Evolutionary conservation across 2,329 filamentous ascomycete species (phyloP).

Genomic region (Arthrobotrys pseudoclavata): DNA sequence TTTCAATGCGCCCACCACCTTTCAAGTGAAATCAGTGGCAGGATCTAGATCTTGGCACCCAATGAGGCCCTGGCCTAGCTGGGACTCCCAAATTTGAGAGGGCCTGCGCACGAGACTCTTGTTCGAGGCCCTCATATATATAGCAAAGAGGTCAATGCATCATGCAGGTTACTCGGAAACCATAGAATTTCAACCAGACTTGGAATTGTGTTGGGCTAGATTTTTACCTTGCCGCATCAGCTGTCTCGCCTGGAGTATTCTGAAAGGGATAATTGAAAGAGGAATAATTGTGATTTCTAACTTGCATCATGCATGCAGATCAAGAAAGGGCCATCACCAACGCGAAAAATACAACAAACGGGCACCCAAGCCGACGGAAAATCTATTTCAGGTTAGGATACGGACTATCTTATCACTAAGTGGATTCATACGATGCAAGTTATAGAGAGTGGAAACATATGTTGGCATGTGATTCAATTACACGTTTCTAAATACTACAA

Average conservation of each 20-base stretch:
- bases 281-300: not conserved
- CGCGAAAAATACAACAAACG: constrained; percentile 40
- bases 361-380: not conserved
- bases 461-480: too few relatives aligned
- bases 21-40: not conserved
- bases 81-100: constrained; percentile 5
- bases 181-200: not conserved
- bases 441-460: too few relatives aligned
- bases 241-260: constrained; percentile 16
- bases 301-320: constrained; percentile 8
- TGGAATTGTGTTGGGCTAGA: not conserved
- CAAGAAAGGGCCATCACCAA: constrained; percentile 7
- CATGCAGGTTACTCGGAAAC: constrained; percentile 16
- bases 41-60: constrained; percentile 15
- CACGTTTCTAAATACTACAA: too few relatives aligned
- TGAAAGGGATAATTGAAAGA: not conserved
- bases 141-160: constrained; percentile 14
- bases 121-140: not conserved
- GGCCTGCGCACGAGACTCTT: constrained; percentile 1
- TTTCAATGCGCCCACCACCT: not conserved
- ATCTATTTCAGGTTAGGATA: not conserved
- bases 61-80: not conserved
- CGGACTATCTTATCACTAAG: constrained; percentile 3
- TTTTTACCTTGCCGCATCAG: not conserved
- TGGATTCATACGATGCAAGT: not conserved